Evolutionary conservation across 805 yeast genomes (phyloP), one percentile per base, ranked within the genome.

Genomic region (Maudiozyma turicensis): DNA sequence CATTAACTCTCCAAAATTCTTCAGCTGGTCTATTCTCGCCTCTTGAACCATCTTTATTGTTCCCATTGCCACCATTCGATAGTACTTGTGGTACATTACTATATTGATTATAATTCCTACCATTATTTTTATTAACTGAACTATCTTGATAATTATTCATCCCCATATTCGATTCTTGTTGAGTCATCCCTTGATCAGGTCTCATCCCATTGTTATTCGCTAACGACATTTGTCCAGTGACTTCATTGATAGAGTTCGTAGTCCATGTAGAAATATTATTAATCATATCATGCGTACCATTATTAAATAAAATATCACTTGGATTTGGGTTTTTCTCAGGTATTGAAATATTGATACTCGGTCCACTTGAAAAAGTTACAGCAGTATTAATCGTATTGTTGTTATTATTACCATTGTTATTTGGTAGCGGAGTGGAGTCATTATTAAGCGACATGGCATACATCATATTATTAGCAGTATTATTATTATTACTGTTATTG

Each of bases 261-360:
- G 82, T 78, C 84, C 84, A 79, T 1, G 74, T 75, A 0, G 81
- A 76, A 37, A 79, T 79, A 55, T 78, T 77, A 57, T 71, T 77
- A 56, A 79, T 79, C 84, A 79, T 79, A 33, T 74, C 74, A 40
- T 77, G 78, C 1, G 82, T 75, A 29, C 81, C 72, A 11, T 60
- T 62, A 45, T 58, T 60, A 43, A 61, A 59, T 26, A 63, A 46
- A 2, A 61, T 52, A n/a, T 58, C 61, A 37, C 52, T 40, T 26
- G 43, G 28, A 40, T 35, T 35, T 6, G 38, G 38, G 13, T 28
- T 40, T 32, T 40, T 40, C 28, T 26, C 43, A 40, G 20, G 20
- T 14, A 11, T 15, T 38, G 29, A 26, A 26, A 38, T 20, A 38
- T 15, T 35, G 8, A 35, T 11, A 11, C 38, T 35, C 13, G 38